Evolutionary conservation across 2,329 filamentous ascomycete genomes (phyloP).

Genomic region (Arachnopeziza araneosa): DNA sequence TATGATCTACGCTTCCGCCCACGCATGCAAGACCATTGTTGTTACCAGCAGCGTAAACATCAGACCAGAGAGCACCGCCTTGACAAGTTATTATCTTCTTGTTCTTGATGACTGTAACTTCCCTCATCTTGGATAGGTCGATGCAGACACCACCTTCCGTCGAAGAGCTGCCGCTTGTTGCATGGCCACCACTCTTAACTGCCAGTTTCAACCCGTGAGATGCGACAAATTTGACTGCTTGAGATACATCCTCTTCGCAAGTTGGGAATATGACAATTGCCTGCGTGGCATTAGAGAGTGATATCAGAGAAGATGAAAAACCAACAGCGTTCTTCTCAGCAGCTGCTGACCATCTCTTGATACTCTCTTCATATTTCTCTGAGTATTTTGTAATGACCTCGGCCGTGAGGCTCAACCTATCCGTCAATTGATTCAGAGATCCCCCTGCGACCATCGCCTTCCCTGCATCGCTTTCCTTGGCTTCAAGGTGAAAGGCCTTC

Average conservation of each 20-base stretch:
- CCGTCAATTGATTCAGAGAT: neutral
- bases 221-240: slow-evolving; percentile 12
- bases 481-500: neutral
- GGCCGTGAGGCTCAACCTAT: slow-evolving; percentile 2
- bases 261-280: slow-evolving; percentile 17
- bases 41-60: slow-evolving; percentile 18
- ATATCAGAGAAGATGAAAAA: neutral
- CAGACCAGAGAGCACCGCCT: slow-evolving; percentile 22
- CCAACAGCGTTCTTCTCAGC: slow-evolving; percentile 20
- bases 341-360: slow-evolving; percentile 20
- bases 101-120: slow-evolving; percentile 11
- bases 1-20: slow-evolving; percentile 17
- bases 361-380: slow-evolving; percentile 13
- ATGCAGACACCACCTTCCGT: slow-evolving; percentile 19
- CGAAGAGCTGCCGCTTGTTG: slow-evolving; percentile 16
- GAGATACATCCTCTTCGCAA: slow-evolving; percentile 14
- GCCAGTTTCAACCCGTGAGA: slow-evolving; percentile 14
- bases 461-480: neutral
- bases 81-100: slow-evolving; percentile 16
- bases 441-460: neutral
- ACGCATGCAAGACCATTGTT: slow-evolving; percentile 19
- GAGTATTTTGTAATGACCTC: slow-evolving; percentile 12
- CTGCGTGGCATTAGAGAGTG: slow-evolving; percentile 4
- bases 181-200: slow-evolving; percentile 16
- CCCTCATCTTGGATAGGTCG: slow-evolving; percentile 19